Conservation (phyloP, 495 filamentous ascomycete genomes). For the Cenococcum geophilum region DNA sequence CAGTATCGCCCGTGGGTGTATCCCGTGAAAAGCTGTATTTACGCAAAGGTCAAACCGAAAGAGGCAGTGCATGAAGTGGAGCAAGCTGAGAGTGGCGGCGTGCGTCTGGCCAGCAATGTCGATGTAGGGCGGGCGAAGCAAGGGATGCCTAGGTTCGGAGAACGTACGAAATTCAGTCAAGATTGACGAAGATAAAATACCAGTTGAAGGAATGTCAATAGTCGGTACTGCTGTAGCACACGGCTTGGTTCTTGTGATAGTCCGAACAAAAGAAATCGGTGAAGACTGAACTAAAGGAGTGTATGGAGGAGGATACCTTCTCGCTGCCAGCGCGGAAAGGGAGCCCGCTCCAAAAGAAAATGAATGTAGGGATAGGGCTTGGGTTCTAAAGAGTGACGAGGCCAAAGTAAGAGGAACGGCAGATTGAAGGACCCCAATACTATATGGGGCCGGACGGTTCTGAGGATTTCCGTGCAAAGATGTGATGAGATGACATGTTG, state of each 20-base stretch:
- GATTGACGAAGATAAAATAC: slow-evolving; percentile 9
- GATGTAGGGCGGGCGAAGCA: slow-evolving; percentile 8
- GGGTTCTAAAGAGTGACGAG: slow-evolving; percentile 33
- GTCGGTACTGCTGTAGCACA: slow-evolving; percentile 24
- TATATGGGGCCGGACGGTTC: slow-evolving; percentile 29
- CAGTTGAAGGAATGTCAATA: slow-evolving; percentile 31
- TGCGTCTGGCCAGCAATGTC: slow-evolving; percentile 13
- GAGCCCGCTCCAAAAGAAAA: slow-evolving; percentile 31
- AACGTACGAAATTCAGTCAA: slow-evolving; percentile 21
- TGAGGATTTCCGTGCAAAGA: slow-evolving; percentile 22
- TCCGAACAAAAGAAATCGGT: slow-evolving; percentile 23
- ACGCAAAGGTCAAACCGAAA: slow-evolving; percentile 22
- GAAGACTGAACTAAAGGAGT: slow-evolving; percentile 27
- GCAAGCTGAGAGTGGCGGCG: slow-evolving; percentile 12
- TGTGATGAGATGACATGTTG: slow-evolving; percentile 27
- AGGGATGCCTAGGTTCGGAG: slow-evolving; percentile 3
- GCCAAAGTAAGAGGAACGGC: slow-evolving; percentile 32
- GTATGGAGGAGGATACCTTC: slow-evolving; percentile 25
- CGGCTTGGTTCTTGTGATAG: slow-evolving; percentile 16
- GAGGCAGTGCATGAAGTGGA: slow-evolving; percentile 12
- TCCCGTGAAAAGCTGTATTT: slow-evolving; percentile 23
- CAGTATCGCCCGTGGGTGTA: slow-evolving; percentile 17
- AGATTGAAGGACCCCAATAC: slow-evolving; percentile 22
- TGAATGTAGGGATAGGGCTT: slow-evolving; percentile 25
- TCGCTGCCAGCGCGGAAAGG: slow-evolving; percentile 31